Conservation (phyloP, 108 stramenopile species). For the Cafeteria roenbergensis region DNA sequence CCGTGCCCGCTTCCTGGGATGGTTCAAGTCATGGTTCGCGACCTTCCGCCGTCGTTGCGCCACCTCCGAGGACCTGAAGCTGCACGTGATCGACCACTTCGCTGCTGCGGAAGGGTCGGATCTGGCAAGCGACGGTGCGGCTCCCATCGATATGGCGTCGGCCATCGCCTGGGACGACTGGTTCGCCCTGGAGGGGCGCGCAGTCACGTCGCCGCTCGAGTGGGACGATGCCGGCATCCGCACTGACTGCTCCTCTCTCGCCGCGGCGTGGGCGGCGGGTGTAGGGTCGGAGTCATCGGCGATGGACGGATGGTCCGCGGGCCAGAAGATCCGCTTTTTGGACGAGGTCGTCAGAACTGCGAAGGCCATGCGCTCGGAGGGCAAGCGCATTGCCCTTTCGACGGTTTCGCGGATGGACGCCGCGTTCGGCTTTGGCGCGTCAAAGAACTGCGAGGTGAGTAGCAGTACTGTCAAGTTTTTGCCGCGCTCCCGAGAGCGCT, state of each 20-base stretch:
- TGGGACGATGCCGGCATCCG: too few relatives aligned
- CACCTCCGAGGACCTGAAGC: slow-evolving; percentile 58
- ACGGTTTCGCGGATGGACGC: slow-evolving; percentile 57
- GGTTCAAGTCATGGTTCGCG: slow-evolving; percentile 69
- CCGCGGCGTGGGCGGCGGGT: slow-evolving; percentile 1
- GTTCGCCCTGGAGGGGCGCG: too few relatives aligned
- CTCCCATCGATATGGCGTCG: slow-evolving; percentile 7
- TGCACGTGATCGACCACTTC: slow-evolving; percentile 58
- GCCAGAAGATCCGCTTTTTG: slow-evolving; percentile 67
- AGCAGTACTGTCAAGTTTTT: too few relatives aligned
- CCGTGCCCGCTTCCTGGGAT: slow-evolving; percentile 51
- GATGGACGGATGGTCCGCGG: slow-evolving; percentile 58
- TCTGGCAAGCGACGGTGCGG: slow-evolving; percentile 14
- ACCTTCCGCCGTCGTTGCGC: slow-evolving; percentile 57
- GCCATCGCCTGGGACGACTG: slow-evolving; percentile 67
- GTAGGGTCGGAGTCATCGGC: not conserved
- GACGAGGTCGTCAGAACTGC: slow-evolving; percentile 42
- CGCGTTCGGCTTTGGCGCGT: slow-evolving; percentile 45
- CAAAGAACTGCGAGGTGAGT: slow-evolving; percentile 47
- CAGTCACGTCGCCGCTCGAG: too few relatives aligned
- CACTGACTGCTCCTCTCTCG: not conserved
- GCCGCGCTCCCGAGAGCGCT: too few relatives aligned
- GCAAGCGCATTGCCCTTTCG: slow-evolving; percentile 16
- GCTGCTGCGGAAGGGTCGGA: too few relatives aligned
- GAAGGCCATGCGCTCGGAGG: slow-evolving; percentile 10